These are phyloP conservation scores for Chytriomyces confervae DNA, from an alignment of 192 early-diverging fungal genomes.

Conservation along the genomic window DNA sequence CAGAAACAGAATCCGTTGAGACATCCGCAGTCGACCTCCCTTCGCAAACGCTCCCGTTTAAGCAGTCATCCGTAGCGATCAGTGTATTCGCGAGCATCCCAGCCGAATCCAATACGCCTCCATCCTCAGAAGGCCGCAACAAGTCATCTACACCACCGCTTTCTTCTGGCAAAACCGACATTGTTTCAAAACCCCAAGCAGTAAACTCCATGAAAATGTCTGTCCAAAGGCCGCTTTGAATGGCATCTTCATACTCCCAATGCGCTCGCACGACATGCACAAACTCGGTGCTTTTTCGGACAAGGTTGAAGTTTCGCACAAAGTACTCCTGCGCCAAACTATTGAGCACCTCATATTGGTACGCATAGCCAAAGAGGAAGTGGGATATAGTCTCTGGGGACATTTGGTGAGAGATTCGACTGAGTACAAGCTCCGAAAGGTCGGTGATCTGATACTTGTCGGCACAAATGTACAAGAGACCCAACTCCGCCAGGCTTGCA, in stretches of 20 bases:
- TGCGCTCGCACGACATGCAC: background rate
- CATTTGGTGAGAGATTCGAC: background rate
- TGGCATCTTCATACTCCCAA: background rate
- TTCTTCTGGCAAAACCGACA: background rate
- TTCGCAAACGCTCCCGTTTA: no score
- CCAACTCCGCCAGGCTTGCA: background rate
- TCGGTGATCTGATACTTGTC: slow-evolving; percentile 31
- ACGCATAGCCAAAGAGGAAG: slow-evolving; percentile 17
- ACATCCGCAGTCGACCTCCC: no score
- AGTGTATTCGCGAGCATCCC: no score
- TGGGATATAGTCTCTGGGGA: background rate
- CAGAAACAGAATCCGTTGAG: no score
- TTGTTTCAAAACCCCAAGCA: background rate
- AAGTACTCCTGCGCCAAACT: background rate
- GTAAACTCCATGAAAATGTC: background rate
- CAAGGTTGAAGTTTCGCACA: background rate
- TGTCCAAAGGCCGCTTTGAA: background rate
- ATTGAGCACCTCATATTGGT: background rate
- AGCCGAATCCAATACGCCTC: no score
- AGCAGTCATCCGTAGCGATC: no score
- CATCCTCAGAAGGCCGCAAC: background rate
- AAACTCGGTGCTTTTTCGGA: slow-evolving; percentile 3
- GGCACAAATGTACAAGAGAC: slow-evolving; percentile 8
- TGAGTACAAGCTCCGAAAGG: background rate
- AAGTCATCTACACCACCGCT: slow-evolving; percentile 8